Evolutionary conservation across 805 yeast genomes (phyloP).

Genomic region (Maudiozyma serrabonitensis): DNA sequence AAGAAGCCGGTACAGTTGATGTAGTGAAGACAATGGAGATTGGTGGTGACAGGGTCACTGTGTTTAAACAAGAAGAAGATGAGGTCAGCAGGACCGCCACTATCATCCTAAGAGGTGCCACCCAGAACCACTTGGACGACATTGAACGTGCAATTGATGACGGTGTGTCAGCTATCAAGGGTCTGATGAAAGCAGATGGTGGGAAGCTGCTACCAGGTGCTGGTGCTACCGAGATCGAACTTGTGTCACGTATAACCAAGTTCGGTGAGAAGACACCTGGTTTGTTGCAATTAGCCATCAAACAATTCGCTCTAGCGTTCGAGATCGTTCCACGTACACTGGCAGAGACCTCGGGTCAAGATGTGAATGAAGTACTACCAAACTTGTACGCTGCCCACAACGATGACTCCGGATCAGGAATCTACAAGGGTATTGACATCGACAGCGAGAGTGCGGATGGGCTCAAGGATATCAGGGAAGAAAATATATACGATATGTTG

Average conservation of each 20-base stretch:
- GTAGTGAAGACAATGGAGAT: constrained; percentile 84
- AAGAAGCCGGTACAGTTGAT: constrained; percentile 85
- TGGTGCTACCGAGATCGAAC: constrained; percentile 86
- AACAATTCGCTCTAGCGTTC: constrained; percentile 87
- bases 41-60: constrained; percentile 95
- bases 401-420: constrained; percentile 11
- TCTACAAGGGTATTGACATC: constrained; percentile 59
- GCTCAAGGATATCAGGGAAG: constrained; percentile 56
- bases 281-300: constrained; percentile 82
- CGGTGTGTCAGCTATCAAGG: constrained; percentile 87
- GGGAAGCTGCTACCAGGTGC: constrained; percentile 85
- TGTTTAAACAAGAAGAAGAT: constrained; percentile 66
- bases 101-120: constrained; percentile 90
- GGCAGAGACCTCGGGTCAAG: constrained; percentile 91
- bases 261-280: constrained; percentile 95
- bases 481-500: constrained; percentile 69
- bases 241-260: constrained; percentile 66
- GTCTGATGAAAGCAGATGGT: constrained; percentile 73
- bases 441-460: constrained; percentile 65
- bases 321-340: constrained; percentile 88
- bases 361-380: constrained; percentile 81
- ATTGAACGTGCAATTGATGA: constrained; percentile 96
- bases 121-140: constrained; percentile 87
- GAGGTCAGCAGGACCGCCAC: constrained; percentile 77
- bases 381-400: constrained; percentile 83